phyloP scores from a whole-genome alignment of 2,329 filamentous ascomycete species.

The Ophiostoma sp. region DNA sequence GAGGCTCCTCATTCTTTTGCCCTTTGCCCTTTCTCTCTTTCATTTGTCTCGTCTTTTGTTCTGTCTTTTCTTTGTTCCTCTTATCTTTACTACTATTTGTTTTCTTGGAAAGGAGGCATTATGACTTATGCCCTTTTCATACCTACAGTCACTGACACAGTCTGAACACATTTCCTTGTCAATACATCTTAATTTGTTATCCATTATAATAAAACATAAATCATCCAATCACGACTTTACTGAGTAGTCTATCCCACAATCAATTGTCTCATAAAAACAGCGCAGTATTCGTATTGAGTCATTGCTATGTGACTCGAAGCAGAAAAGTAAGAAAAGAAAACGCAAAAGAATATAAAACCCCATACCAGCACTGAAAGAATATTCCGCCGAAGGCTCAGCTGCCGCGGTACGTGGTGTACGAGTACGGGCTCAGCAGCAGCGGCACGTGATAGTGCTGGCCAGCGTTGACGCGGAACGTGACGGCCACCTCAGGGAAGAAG shows the following conservation, averaged over 20 bases:
- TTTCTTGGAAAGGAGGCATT: background rate
- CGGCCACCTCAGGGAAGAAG: slow-evolving; percentile 56
- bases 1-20: background rate
- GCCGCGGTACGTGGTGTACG: slow-evolving; percentile 76
- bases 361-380: background rate
- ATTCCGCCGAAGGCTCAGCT: slow-evolving; percentile 43
- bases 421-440: slow-evolving; percentile 68
- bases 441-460: slow-evolving; percentile 75
- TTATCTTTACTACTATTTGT: too few relatives aligned
- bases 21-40: background rate
- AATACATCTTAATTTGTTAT: background rate
- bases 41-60: slow-evolving; percentile 7
- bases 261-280: background rate
- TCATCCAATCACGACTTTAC: too few relatives aligned
- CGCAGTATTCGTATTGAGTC: background rate
- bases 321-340: background rate
- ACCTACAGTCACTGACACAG: background rate
- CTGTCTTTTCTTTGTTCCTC: background rate
- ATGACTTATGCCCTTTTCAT: slow-evolving; percentile 1
- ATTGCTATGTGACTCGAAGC: background rate
- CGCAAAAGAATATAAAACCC: background rate
- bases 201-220: background rate
- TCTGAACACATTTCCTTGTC: background rate
- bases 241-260: background rate
- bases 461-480: slow-evolving; percentile 47